Evolutionary conservation across 345 rosid species (phyloP), one percentile per base, ranked within the genome.

Genomic region (Heritiera fomes): DNA sequence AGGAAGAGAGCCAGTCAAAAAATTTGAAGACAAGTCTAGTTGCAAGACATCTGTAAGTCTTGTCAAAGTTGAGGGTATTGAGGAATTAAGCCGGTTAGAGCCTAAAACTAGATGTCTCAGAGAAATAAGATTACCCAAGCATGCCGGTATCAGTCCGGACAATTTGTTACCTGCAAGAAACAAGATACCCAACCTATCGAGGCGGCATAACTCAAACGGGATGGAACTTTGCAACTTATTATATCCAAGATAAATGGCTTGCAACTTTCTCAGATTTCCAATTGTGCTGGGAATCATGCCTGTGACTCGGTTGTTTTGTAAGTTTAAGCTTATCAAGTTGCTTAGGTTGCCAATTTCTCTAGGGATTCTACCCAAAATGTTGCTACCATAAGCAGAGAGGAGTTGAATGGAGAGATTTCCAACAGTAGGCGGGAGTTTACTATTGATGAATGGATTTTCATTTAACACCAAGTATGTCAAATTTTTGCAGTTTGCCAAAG

Each of bases 11-110:
- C 43, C 43, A 40, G 5, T 40, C 43, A 40, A 40, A 40, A 40
- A 40, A 40, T 40, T 40, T 40, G 43, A 40, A 40, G 43, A 40
- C 43, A 40, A 40, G 43, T 40, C 23, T 3, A 78, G 3, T 4
- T 1, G 0, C 70, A 80, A 59, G 52, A 80, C 18, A 64, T 66
- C 49, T 61, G 9, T 4, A 15, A 80, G 79, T 70, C 0, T 69
- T 77, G 77, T 78, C 9, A 79, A 45, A 6, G 77, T 11, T 0
- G 80, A 79, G 4, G 85, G 80, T 46, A 83, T 61, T 1, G 13
- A 4, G 10, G 78, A 77, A 40, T 41, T 66, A 7, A 83, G 53
- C 3, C 56, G 34, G 46, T 79, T 79, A 40, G 77, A 79, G 23
- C 9, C 0, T 46, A 72, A 41, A 1, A 3, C 13, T 6, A 79